Evolutionary conservation across 2,329 filamentous ascomycete species (phyloP), one percentile per base, ranked within the genome.

Genomic region (Alternaria conjuncta): DNA sequence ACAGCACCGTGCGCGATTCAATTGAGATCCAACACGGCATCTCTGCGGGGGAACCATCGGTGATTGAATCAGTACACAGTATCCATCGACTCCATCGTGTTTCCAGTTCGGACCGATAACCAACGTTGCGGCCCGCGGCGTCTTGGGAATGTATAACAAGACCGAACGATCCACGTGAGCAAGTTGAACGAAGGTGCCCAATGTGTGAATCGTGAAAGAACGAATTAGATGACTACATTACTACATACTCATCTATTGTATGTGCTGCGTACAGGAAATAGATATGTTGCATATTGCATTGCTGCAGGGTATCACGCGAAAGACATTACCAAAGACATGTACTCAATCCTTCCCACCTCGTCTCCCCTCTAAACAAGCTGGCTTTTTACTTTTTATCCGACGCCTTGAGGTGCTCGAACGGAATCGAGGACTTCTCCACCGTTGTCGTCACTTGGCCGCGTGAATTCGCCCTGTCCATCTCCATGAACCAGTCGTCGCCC

Each of bases 401-500:
- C 28, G 49, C 25, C 45, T 60, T 63, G 21, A 61, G 57, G 12
- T 69, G 60, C 47, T 61, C 59, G 55, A 65, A 50, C 11, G 61
- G 61, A 13, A 63, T 15, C 25, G 44, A 36, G 2, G 67, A 43
- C 18, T 46, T 65, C 47, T 63, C 47, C 2, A 64, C 61, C 18
- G 47, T 65, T 32, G 66, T 67, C 12, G 66, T 71, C 44, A 60
- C 65, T n/a, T 63, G 55, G 5, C 61, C 63, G 3, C 57, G 65
- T 32, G 63, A 32, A 23, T 66, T 64, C 15, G 66, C 61, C 43
- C 56, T 61, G 25, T 71, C 64, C 28, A 69, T 45, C 32, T 72
- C 71, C 1, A 61, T 55, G 20, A 71, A 71, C 71, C 68, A 74
- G 36, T 73, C 70, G 18, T 69, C 63, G 15, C 68, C 57, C 6